Base-by-base conservation (phyloP, 331 rosid species). In the Stylosanthes scabra region DNA sequence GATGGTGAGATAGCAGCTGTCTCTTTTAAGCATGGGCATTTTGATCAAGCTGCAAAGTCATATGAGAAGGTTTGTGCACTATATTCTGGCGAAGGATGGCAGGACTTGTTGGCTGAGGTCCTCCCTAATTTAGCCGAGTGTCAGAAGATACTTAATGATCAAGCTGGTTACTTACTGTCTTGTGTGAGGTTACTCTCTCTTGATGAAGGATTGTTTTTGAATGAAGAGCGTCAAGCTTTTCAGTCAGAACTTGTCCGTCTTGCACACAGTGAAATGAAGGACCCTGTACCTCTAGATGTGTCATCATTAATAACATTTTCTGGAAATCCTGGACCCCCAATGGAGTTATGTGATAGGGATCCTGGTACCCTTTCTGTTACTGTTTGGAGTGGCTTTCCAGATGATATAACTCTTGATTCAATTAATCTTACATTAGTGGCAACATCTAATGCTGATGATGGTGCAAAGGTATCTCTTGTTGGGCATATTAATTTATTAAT, bases 81-180 rank as follows among this genome's bases (percentile, higher is more conserved):
- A 65, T 92, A 89, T 81, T 27, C 96, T 20, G 98, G 98, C n/a
- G 99, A 95, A 83, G 98, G 98, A 85, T 95, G 99, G 98, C 97
- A 95, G 76, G 91, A 88, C 61, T 75, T 95, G 78, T 88, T 95
- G 83, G 96, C 97, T 42, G 99, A 95, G 80, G 96, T 92, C 74
- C 92, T 95, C 55, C 99, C 99, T 37, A 88, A 78, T 86, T 81
- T 95, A 83, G 99, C 99, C 0, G 96, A 88, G 85, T 95, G 99
- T 83, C 99, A 95, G 77, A 92, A 92, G 88, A 82, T 82, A 68
- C 97, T 92, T 46, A 78, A 88, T 81, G 99, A 95, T 78, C 91
- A 92, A 86, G 99, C 98, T 82, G 97, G 99, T 76, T 95, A 95
- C 87, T 86, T 95, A 70, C 85, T 91, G 61, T 91, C 99, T 73